Evolutionary conservation across 1,139 yeast genomes (phyloP), one percentile per base, ranked within the genome.

Genomic region (Saccharomyces pastorianus): DNA sequence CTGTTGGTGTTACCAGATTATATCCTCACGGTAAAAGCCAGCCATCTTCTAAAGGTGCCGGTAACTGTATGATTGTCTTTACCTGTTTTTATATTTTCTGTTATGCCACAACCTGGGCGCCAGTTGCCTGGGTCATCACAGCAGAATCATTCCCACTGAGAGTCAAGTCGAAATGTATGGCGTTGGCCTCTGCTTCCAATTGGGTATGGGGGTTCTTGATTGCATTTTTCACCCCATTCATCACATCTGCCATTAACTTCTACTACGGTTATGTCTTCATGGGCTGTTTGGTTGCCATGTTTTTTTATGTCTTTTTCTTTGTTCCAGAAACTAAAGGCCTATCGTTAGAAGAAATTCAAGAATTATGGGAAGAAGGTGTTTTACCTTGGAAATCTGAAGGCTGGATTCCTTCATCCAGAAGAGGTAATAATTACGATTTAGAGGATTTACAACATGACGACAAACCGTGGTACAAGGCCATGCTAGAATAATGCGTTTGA

Each of bases 131-230:
- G 63, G 82, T 83, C 59, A 81, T 84, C 64, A 78, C 81, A 52
- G 80, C 89, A 31, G 93, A 85, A 73, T 76, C 83, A 56, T 85
- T 80, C 73, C 90, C 93, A 66, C 77, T 84, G 61, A 79, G 88
- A 72, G 81, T 48, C 11, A 48, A 48, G 25, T 23, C 46, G 11
- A 29, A 32, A 14, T 29, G 46, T 48, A 48, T 48, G 82, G 81
- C 87, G 58, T 72, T 85, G 58, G 85, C 89, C 51, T 75, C 81
- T 32, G 83, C 83, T 54, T 77, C 84, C 53, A 84, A 84, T 73
- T 85, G 90, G 89, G 56, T 82, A 50, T 82, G 82, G 81, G 86
- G 86, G 65, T 85, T 84, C 79, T 75, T 82, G 61, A 83, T 84
- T 68, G 79, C 86, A 8, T 82, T 84, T 76, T 82, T 82, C 74